Base-by-base conservation (phyloP, 495 filamentous ascomycete species). In the Xylaria venustula region DNA sequence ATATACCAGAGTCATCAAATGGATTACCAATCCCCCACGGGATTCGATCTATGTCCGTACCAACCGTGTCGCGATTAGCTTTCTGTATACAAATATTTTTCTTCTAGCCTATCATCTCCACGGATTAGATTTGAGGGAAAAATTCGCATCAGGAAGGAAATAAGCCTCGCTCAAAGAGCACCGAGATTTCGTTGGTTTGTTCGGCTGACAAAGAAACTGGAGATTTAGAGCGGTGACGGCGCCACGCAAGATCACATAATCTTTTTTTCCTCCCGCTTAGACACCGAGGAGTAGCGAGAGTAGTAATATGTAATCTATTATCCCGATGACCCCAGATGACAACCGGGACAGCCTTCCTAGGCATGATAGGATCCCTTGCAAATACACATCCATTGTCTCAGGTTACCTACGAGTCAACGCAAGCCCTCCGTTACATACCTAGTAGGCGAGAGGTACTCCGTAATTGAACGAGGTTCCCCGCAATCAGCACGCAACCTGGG, bases 11-110 rank as follows among this genome's bases (percentile, higher is more conserved):
- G n/a, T 37, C 8, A 23, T 20, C 25, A 44, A 47, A 37, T 37
- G 54, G 54, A 58, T 58, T 58, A 58, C 54, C 44, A 58, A 58
- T 58, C 54, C 30, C 23, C 53, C n/a, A 45, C 5, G 42, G 19
- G 19, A n/a, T n/a, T n/a, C n/a, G 14, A 40, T 11, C 15, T 15
- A 40, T 15, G 6, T 40, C 14, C 37, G 14, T 17, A 51, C 19
- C 2, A n/a, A n/a, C n/a, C n/a, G n/a, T n/a, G n/a, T n/a, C n/a
- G n/a, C n/a, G n/a, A n/a, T n/a, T n/a, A n/a, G n/a, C n/a, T n/a
- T n/a, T n/a, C n/a, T n/a, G 17, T 51, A 22, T 6, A 17, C 17
- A 34, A 19, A 51, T 30, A 15, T 11, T 34, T 19, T 19, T 11
- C 26, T 17, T 2, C 17, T n/a, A 50, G 26, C 47, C 28, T 30